Percentiles rank a stretch among this genome's conserved stretches.
phyloP scores from a whole-genome alignment of 2,329 filamentous ascomycete genomes.

The Calonectria montana region DNA sequence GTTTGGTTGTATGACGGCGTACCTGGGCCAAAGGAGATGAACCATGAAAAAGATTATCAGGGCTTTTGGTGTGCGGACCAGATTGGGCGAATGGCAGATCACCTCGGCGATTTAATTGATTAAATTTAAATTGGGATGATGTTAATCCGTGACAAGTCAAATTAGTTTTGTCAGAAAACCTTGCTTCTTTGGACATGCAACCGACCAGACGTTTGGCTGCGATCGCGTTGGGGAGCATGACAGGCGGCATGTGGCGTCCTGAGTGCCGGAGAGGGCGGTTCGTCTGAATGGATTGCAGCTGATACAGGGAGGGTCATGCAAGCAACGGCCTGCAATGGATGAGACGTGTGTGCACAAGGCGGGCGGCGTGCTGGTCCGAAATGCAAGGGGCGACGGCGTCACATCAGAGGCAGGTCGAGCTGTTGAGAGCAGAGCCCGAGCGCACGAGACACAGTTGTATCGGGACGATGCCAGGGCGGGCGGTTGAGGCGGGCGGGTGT shows the following conservation, averaged over 20 bases:
- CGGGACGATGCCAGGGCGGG: slow-evolving; percentile 6
- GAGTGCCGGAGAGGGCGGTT: neutral
- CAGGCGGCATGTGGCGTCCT: neutral
- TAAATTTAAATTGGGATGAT: slow-evolving; percentile 9
- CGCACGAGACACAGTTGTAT: slow-evolving; percentile 4
- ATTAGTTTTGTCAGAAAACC: neutral
- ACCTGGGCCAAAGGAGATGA: neutral
- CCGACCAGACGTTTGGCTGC: neutral
- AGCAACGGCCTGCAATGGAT: neutral
- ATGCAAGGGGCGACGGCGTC: slow-evolving; percentile 6
- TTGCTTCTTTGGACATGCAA: neutral
- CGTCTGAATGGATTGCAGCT: neutral
- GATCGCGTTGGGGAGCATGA: neutral
- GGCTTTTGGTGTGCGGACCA: neutral
- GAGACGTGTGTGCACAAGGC: neutral
- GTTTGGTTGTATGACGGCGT: neutral
- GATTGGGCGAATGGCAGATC: neutral
- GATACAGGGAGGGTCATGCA: neutral
- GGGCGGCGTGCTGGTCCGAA: neutral
- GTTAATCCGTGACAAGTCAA: slow-evolving; percentile 1
- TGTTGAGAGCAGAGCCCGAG: neutral
- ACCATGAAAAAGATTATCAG: slow-evolving; percentile 4
- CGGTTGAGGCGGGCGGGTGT: slow-evolving; percentile 9
- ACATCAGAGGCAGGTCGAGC: neutral
- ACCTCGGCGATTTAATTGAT: slow-evolving; percentile 3